A percentile compares a stretch with the other conserved stretches of the same genome.
These are phyloP conservation scores for Tetrahymena borealis DNA, from an alignment of 73 alveolate genomes.

Conservation along the genomic window DNA sequence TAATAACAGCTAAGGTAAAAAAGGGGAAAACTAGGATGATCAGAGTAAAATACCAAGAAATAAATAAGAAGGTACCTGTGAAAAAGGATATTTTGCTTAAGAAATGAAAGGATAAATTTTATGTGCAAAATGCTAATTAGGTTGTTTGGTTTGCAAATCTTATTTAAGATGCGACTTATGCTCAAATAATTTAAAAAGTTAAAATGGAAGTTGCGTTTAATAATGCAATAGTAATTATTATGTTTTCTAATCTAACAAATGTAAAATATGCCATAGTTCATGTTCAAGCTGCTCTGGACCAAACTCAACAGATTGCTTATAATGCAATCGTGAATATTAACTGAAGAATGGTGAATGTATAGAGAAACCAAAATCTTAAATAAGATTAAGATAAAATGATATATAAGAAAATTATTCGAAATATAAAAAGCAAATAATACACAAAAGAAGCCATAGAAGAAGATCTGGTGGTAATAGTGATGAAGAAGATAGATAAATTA, in stretches of 20 bases:
- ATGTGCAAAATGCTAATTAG: neutral
- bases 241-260: neutral
- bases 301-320: neutral
- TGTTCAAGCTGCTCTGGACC: neutral
- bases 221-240: neutral
- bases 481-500: no score
- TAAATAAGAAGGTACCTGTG: neutral
- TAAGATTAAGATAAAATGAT: no score
- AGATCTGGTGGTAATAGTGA: no score
- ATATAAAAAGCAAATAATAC: no score
- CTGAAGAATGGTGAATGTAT: neutral
- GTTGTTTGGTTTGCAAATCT: neutral
- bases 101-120: neutral
- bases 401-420: no score
- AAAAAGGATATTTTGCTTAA: neutral
- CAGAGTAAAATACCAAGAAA: no score
- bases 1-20: no score
- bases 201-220: neutral
- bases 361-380: no score
- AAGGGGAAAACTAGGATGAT: no score
- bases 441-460: no score
- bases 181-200: neutral
- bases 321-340: neutral
- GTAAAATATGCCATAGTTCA: neutral
- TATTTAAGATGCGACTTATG: neutral